Conservation (phyloP, 2,329 filamentous ascomycete genomes). For the Alternaria hordeiaustralica region DNA sequence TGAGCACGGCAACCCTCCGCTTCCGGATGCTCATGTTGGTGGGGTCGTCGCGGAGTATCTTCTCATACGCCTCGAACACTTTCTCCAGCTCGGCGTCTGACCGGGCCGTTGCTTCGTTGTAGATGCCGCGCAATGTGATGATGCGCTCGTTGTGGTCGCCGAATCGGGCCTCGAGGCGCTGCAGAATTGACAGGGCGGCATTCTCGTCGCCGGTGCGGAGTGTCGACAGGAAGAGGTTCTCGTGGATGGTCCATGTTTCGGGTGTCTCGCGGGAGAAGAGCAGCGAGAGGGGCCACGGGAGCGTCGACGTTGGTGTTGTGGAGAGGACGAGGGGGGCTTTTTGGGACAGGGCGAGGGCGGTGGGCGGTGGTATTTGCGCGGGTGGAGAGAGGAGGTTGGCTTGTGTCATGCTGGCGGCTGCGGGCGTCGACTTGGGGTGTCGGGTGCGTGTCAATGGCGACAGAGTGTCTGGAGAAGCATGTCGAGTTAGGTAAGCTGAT, state of each 20-base stretch:
- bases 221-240: conserved; percentile 85
- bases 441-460: conserved; percentile 6
- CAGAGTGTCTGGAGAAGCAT: conserved; percentile 8
- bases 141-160: conserved; percentile 84
- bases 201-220: conserved; percentile 83
- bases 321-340: conserved; percentile 52
- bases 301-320: conserved; percentile 47
- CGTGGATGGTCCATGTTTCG: conserved; percentile 83
- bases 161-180: conserved; percentile 79
- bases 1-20: conserved; percentile 79
- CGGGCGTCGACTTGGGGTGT: not conserved
- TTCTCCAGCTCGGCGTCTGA: conserved; percentile 69
- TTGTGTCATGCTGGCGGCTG: conserved; percentile 32
- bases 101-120: conserved; percentile 80
- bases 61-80: conserved; percentile 79
- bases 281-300: conserved; percentile 60
- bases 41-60: conserved; percentile 73
- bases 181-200: conserved; percentile 76
- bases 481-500: conserved; percentile 13
- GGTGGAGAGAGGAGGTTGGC: conserved; percentile 52
- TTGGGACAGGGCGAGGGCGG: conserved; percentile 56
- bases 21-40: conserved; percentile 88
- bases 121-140: conserved; percentile 80
- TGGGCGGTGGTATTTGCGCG: conserved; percentile 46
- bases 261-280: conserved; percentile 68